phyloP scores from a whole-genome alignment of 2,329 filamentous ascomycete genomes.

The Hymenoscyphus occultus region DNA sequence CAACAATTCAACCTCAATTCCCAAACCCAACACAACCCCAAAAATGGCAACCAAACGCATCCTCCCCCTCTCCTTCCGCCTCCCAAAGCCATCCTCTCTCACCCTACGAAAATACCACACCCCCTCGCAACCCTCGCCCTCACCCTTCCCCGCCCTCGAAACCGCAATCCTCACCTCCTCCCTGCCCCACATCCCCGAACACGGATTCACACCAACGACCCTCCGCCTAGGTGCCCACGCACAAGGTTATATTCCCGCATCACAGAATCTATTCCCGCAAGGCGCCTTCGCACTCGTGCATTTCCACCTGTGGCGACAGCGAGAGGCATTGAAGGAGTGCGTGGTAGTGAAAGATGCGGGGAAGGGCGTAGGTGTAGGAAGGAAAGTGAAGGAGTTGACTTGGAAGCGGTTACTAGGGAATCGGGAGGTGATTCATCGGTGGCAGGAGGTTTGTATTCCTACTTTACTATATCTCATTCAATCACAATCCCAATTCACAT shows the following conservation, averaged over 20 bases:
- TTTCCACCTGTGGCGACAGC: constrained; percentile 69
- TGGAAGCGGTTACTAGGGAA: constrained; percentile 79
- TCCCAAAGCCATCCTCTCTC: background rate
- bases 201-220: constrained; percentile 76
- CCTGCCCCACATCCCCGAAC: constrained; percentile 69
- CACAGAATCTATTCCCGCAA: constrained; percentile 74
- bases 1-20: background rate
- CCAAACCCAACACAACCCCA: background rate
- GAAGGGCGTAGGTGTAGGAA: constrained; percentile 47
- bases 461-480: background rate
- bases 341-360: constrained; percentile 33
- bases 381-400: constrained; percentile 67
- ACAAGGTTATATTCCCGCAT: constrained; percentile 82
- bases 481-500: background rate
- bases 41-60: constrained; percentile 11
- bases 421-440: constrained; percentile 65
- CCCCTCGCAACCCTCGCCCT: constrained; percentile 59
- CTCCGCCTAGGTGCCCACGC: constrained; percentile 78
- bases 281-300: constrained; percentile 79
- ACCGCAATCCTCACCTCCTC: constrained; percentile 77
- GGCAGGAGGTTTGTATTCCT: constrained; percentile 71
- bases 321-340: constrained; percentile 50
- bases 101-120: constrained; percentile 56
- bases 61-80: background rate
- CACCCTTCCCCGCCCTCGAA: constrained; percentile 68